phyloP scores from a whole-genome alignment of 2,329 filamentous ascomycete species.

The Akanthomyces lecanii region DNA sequence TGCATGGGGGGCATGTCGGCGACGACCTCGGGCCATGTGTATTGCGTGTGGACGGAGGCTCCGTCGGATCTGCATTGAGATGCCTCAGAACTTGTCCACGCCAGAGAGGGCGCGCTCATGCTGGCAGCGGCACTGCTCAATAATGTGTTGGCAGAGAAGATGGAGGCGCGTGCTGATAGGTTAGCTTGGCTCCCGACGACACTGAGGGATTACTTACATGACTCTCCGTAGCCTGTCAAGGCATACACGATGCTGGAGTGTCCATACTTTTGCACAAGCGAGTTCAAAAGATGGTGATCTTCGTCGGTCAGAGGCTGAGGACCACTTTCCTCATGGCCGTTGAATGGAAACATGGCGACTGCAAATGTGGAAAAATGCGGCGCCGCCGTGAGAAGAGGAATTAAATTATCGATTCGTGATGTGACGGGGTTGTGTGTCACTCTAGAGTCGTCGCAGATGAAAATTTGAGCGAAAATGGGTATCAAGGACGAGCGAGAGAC shows the following conservation, averaged over 20 bases:
- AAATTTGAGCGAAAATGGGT: background rate
- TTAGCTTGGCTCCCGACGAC: slow-evolving; percentile 6
- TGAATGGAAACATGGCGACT: slow-evolving; percentile 33
- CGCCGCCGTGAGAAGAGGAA: background rate
- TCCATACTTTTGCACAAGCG: slow-evolving; percentile 36
- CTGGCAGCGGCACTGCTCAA: slow-evolving; percentile 30
- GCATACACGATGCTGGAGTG: slow-evolving; percentile 35
- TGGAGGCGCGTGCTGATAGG: slow-evolving; percentile 34
- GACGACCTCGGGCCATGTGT: slow-evolving; percentile 34
- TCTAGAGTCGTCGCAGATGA: background rate
- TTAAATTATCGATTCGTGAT: background rate
- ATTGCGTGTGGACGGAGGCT: slow-evolving; percentile 37
- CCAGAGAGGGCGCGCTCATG: slow-evolving; percentile 37
- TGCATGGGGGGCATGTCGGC: slow-evolving; percentile 32
- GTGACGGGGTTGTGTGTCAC: background rate
- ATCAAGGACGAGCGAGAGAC: background rate
- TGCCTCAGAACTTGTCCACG: slow-evolving; percentile 39
- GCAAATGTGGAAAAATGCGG: slow-evolving; percentile 3
- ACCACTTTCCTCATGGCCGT: slow-evolving; percentile 31
- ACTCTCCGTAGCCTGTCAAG: slow-evolving; percentile 32
- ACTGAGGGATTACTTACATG: slow-evolving; percentile 29
- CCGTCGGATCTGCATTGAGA: slow-evolving; percentile 37
- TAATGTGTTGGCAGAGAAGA: slow-evolving; percentile 37
- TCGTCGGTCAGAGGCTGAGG: slow-evolving; percentile 35
- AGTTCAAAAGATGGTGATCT: slow-evolving; percentile 35